phyloP scores from a whole-genome alignment of 495 filamentous ascomycete species.

The Hypoxylon rickii region DNA sequence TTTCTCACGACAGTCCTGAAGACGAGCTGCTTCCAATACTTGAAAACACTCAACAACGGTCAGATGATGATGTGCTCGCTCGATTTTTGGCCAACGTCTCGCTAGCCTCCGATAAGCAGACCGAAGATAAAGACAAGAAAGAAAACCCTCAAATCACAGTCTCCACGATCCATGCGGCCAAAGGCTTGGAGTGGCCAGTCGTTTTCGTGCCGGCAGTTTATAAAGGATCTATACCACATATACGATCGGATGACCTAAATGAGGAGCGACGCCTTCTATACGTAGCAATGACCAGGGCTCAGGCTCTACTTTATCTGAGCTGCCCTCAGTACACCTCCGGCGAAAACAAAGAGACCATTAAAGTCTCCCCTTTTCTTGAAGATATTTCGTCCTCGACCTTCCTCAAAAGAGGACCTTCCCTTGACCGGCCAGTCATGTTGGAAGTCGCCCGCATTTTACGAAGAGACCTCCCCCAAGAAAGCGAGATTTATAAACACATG shows the following conservation, averaged over 20 bases:
- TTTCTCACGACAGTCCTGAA: constrained; percentile 49
- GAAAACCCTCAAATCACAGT: constrained; percentile 76
- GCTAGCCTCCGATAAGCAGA: constrained; percentile 75
- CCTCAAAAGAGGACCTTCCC: constrained; percentile 48
- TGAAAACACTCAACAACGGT: constrained; percentile 73
- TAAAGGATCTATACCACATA: constrained; percentile 91
- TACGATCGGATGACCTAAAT: constrained; percentile 83
- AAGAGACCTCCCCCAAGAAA: constrained; percentile 46
- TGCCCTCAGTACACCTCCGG: constrained; percentile 59
- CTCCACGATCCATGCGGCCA: constrained; percentile 95
- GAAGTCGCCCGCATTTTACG: constrained; percentile 47
- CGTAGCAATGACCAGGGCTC: constrained; percentile 96
- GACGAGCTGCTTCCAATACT: constrained; percentile 78
- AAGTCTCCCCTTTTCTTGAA: constrained; percentile 48
- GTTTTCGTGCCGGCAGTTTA: constrained; percentile 94
- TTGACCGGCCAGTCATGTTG: constrained; percentile 47
- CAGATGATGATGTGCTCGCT: constrained; percentile 70
- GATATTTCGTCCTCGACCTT: constrained; percentile 42
- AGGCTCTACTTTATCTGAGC: constrained; percentile 89
- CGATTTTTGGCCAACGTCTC: constrained; percentile 89
- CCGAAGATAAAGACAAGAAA: constrained; percentile 61
- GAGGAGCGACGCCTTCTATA: constrained; percentile 93
- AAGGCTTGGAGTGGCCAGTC: constrained; percentile 96
- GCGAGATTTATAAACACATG: constrained; percentile 45
- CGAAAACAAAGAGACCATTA: constrained; percentile 39